A percentile compares a stretch with the other conserved stretches of the same genome.
Evolutionary conservation across 2,329 filamentous ascomycete species (phyloP).

Genomic region (Cytospora piceicola): DNA sequence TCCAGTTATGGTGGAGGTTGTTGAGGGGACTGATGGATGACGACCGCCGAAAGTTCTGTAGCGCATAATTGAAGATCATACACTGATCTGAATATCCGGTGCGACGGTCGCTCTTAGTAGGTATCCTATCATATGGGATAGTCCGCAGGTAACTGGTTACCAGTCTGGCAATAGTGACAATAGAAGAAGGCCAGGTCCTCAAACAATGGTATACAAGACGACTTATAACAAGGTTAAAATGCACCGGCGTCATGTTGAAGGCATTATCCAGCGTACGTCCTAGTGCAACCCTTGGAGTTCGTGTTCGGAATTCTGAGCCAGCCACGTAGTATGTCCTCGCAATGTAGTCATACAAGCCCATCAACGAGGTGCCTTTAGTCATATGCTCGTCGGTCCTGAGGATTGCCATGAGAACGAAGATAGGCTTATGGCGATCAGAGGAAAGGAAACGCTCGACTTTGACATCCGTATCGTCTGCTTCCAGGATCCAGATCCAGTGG

Average conservation of each 20-base stretch:
- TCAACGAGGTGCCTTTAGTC: conserved; percentile 38
- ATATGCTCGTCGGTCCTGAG: conserved; percentile 42
- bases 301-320: conserved; percentile 24
- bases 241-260: conserved; percentile 34
- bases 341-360: conserved; percentile 42
- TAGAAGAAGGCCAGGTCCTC: conserved; percentile 38
- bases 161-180: conserved; percentile 38
- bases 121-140: conserved; percentile 7
- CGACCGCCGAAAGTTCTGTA: conserved; percentile 44
- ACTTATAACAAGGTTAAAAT: conserved; percentile 34
- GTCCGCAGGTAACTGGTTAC: conserved; percentile 36
- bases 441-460: conserved; percentile 44
- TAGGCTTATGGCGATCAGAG: conserved; percentile 41
- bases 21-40: conserved; percentile 38
- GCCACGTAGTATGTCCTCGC: conserved; percentile 33
- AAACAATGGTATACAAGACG: conserved; percentile 39
- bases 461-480: conserved; percentile 40
- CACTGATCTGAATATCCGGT: conserved; percentile 39
- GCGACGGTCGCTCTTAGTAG: conserved; percentile 25
- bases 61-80: conserved; percentile 46
- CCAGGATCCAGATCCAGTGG: conserved; percentile 49
- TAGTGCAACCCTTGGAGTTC: conserved; percentile 29
- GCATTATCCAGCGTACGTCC: conserved; percentile 31
- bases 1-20: conserved; percentile 57
- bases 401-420: conserved; percentile 46